These are phyloP conservation scores for Colletotrichum horii DNA, from an alignment of 2,329 filamentous ascomycete species.

Conservation along the genomic window DNA sequence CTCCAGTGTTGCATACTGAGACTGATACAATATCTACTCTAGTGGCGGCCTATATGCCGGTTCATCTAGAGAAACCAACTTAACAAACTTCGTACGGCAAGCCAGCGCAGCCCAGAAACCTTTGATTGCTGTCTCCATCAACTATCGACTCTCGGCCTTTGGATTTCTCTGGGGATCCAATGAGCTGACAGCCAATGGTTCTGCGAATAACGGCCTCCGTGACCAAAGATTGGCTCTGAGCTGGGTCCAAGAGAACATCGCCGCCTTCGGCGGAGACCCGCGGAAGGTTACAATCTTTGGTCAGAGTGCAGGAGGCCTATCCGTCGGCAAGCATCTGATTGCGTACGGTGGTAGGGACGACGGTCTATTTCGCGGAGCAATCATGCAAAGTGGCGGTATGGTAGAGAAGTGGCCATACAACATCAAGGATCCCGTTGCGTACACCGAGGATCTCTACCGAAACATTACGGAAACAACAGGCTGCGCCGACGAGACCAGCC, in stretches of 20 bases:
- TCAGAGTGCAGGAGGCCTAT: slow-evolving; percentile 56
- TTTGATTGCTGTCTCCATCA: slow-evolving; percentile 53
- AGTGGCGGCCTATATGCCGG: neutral
- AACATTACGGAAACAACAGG: slow-evolving; percentile 2
- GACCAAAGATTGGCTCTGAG: slow-evolving; percentile 53
- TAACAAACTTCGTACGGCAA: slow-evolving; percentile 41
- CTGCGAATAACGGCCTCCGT: slow-evolving; percentile 53
- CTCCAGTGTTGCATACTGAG: neutral
- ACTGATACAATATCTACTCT: neutral
- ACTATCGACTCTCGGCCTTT: slow-evolving; percentile 56
- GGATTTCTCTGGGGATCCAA: slow-evolving; percentile 52
- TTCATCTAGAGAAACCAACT: slow-evolving; percentile 35
- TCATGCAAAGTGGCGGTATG: slow-evolving; percentile 46
- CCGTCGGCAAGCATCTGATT: slow-evolving; percentile 52
- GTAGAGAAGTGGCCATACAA: slow-evolving; percentile 20
- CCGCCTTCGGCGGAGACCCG: slow-evolving; percentile 53
- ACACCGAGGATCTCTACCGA: slow-evolving; percentile 7
- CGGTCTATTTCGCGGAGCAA: slow-evolving; percentile 55
- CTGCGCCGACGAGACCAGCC: neutral
- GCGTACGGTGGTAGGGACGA: slow-evolving; percentile 59
- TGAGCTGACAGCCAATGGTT: slow-evolving; percentile 44
- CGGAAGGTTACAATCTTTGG: slow-evolving; percentile 56
- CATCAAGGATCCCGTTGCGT: neutral
- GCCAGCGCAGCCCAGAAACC: slow-evolving; percentile 40
- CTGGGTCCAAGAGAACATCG: slow-evolving; percentile 57